phyloP scores from a whole-genome alignment of 371 early-diverging fungal genomes.

The Nematocida sp. region DNA sequence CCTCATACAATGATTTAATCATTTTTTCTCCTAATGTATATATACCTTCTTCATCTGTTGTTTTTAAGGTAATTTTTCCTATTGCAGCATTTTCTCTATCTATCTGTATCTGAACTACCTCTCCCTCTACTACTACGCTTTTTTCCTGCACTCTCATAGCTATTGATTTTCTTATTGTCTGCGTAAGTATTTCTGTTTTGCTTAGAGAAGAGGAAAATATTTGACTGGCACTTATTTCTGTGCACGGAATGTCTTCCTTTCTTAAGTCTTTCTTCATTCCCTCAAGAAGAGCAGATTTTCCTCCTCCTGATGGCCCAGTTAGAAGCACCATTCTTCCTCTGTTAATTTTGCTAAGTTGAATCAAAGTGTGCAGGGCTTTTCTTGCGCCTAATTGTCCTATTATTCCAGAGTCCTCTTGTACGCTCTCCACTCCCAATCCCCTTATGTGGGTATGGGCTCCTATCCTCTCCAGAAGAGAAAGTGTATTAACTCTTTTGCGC shows the following conservation, averaged over 20 bases:
- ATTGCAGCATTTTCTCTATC: conserved; percentile 81
- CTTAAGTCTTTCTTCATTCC: conserved; percentile 77
- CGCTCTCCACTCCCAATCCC: conserved; percentile 71
- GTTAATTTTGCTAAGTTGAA: conserved; percentile 69
- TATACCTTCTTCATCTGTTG: conserved; percentile 97
- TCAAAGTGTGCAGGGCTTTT: conserved; percentile 78
- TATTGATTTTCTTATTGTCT: conserved; percentile 89
- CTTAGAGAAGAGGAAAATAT: conserved; percentile 92
- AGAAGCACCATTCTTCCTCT: conserved; percentile 84
- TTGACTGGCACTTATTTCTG: conserved; percentile 86
- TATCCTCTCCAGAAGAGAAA: conserved; percentile 40
- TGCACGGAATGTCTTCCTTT: conserved; percentile 84
- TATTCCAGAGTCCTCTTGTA: conserved; percentile 71
- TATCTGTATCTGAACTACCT: conserved; percentile 92
- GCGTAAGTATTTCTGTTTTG: conserved; percentile 91
- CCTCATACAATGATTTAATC: conserved; percentile 87
- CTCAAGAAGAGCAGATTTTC: conserved; percentile 74
- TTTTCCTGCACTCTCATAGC: conserved; percentile 94
- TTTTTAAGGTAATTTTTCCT: conserved; percentile 91
- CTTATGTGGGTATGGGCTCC: conserved; percentile 93
- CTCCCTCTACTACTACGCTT: conserved; percentile 91
- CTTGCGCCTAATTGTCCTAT: conserved; percentile 88
- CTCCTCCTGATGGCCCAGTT: conserved; percentile 88
- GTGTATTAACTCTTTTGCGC: conserved; percentile 29
- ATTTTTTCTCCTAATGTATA: conserved; percentile 95